Evolutionary conservation across 2,329 filamentous ascomycete species (phyloP).

Genomic region (Moelleriella libera): DNA sequence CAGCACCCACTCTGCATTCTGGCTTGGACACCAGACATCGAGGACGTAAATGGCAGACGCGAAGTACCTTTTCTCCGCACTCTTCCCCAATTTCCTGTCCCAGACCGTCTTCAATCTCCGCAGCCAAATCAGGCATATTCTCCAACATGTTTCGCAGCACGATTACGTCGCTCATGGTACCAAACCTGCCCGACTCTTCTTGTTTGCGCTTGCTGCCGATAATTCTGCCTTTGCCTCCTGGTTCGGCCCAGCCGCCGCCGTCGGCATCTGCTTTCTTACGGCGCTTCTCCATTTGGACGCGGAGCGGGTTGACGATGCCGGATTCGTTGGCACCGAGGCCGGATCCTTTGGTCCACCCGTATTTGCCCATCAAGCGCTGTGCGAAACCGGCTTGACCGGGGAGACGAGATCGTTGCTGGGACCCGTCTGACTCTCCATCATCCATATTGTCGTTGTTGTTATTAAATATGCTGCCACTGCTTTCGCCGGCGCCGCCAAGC

Average conservation of each 20-base stretch:
- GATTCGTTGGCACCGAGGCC: slow-evolving; percentile 72
- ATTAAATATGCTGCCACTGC: background rate
- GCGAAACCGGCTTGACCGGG: slow-evolving; percentile 79
- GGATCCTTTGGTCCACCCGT: slow-evolving; percentile 80
- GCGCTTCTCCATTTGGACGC: slow-evolving; percentile 73
- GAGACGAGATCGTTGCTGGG: slow-evolving; percentile 41
- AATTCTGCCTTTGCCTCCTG: slow-evolving; percentile 61
- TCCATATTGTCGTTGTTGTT: slow-evolving; percentile 13
- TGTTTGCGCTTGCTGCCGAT: slow-evolving; percentile 56
- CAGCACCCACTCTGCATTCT: too few species aligned
- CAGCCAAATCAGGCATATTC: slow-evolving; percentile 59
- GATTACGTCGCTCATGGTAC: slow-evolving; percentile 68
- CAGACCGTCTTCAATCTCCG: slow-evolving; percentile 62
- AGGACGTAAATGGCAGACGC: too few species aligned
- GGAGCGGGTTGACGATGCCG: slow-evolving; percentile 75
- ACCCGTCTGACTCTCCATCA: slow-evolving; percentile 17
- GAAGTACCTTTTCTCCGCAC: slow-evolving; percentile 59
- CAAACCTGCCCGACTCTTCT: slow-evolving; percentile 36
- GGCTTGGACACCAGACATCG: too few species aligned
- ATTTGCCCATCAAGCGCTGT: slow-evolving; percentile 78
- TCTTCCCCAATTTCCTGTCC: slow-evolving; percentile 94
- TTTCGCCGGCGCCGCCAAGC: slow-evolving; percentile 21
- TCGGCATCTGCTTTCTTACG: slow-evolving; percentile 68
- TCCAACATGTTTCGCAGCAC: slow-evolving; percentile 76
- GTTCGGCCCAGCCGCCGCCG: slow-evolving; percentile 62